These are phyloP conservation scores for Artemisia tridentata DNA, from an alignment of 129 eudicot genomes.

Conservation along the genomic window DNA sequence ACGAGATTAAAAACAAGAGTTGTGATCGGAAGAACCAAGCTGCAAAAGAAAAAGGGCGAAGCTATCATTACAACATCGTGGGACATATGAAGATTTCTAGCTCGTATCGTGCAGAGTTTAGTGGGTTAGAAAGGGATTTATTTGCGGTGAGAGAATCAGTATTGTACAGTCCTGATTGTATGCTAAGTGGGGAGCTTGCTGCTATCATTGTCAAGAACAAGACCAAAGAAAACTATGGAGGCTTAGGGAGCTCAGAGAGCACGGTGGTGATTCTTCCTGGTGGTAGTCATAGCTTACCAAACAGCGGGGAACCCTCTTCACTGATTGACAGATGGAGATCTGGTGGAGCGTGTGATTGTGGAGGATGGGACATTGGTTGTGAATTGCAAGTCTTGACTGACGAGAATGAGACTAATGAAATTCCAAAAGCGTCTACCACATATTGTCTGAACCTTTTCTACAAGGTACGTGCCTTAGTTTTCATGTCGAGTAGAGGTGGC, in stretches of 20 bases:
- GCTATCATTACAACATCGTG: conserved; percentile 44
- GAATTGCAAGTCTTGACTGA: conserved; percentile 48
- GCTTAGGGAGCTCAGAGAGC: conserved; percentile 29
- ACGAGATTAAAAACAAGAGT: conserved; percentile 50
- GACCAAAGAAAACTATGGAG: conserved; percentile 25
- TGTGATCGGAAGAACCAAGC: conserved; percentile 59
- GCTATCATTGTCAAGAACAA: conserved; percentile 50
- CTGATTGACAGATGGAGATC: conserved; percentile 64
- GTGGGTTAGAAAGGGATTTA: conserved; percentile 36
- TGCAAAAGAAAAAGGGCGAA: conserved; percentile 39
- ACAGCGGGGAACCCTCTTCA: conserved; percentile 54
- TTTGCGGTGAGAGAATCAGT: conserved; percentile 57
- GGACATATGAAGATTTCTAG: conserved; percentile 73
- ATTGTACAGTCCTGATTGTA: conserved; percentile 50
- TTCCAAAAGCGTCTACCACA: not conserved
- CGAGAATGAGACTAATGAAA: conserved; percentile 19
- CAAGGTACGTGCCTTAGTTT: conserved; percentile 45
- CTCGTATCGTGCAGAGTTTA: conserved; percentile 37
- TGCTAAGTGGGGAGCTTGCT: conserved; percentile 51
- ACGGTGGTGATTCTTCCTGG: conserved; percentile 70
- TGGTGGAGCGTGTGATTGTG: conserved; percentile 90
- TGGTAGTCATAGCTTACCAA: conserved; percentile 68
- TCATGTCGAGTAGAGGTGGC: not conserved
- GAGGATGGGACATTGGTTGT: conserved; percentile 97
- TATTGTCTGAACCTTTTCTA: conserved; percentile 48